These are phyloP conservation scores for Fusarium goolgardi DNA, from an alignment of 2,329 filamentous ascomycete genomes.

Conservation along the genomic window DNA sequence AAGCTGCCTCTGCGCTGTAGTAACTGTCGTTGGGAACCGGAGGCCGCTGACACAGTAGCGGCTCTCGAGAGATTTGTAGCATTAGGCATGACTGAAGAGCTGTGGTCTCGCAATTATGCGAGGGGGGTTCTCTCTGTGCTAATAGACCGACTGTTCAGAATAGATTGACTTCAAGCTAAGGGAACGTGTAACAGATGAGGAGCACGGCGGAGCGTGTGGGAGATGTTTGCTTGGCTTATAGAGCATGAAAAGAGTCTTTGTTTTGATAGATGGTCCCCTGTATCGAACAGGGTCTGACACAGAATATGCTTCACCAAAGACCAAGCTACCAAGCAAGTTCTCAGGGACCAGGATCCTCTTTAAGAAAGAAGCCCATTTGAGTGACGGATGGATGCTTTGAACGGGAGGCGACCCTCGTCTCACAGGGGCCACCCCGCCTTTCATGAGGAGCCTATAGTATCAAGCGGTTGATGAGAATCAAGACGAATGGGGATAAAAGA, in stretches of 20 bases:
- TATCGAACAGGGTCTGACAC: constrained; percentile 47
- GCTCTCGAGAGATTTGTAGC: constrained; percentile 42
- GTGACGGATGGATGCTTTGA: constrained; percentile 34
- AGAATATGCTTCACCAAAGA: constrained; percentile 44
- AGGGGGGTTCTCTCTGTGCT: constrained; percentile 23
- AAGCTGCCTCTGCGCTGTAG: constrained; percentile 42
- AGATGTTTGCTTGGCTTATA: constrained; percentile 41
- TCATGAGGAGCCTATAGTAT: constrained; percentile 40
- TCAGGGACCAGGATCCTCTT: constrained; percentile 41
- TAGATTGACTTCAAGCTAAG: constrained; percentile 37
- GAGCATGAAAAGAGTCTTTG: constrained; percentile 25
- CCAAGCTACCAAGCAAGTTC: constrained; percentile 28
- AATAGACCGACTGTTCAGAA: constrained; percentile 26
- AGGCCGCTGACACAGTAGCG: constrained; percentile 41
- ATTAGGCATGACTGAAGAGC: constrained; percentile 35
- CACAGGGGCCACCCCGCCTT: constrained; percentile 47
- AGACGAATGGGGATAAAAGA: constrained; percentile 44
- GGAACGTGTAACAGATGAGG: constrained; percentile 11
- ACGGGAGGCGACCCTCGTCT: constrained; percentile 41
- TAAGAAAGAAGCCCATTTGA: constrained; percentile 17
- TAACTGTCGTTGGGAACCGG: constrained; percentile 18
- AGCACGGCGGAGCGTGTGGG: constrained; percentile 26
- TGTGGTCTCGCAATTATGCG: constrained; percentile 26
- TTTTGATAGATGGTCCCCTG: constrained; percentile 40
- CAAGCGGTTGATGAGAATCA: constrained; percentile 37